Evolutionary conservation across 2,329 filamentous ascomycete genomes (phyloP).

Genomic region (Venturia asperata): DNA sequence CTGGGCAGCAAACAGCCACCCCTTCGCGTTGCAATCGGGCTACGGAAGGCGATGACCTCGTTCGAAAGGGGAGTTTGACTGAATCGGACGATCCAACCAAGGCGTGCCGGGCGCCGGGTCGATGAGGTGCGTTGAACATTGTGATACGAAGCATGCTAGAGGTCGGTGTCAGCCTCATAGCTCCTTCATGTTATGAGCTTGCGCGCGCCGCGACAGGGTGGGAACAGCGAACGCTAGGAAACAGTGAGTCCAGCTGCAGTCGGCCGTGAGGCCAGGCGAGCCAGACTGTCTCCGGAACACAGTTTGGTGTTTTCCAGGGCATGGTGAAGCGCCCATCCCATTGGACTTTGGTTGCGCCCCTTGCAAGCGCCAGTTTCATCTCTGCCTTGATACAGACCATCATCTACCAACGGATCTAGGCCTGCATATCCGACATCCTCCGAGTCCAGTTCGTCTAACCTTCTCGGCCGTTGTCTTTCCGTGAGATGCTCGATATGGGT

Average conservation of each 20-base stretch:
- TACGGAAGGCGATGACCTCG: neutral
- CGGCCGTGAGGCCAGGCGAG: too few species aligned
- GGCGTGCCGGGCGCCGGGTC: neutral
- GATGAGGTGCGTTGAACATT: constrained; percentile 6
- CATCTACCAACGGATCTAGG: neutral
- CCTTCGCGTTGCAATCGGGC: constrained; percentile 11
- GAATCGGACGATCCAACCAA: constrained; percentile 13
- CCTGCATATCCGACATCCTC: neutral
- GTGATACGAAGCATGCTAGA: constrained; percentile 9
- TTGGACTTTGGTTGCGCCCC: neutral
- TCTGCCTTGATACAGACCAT: neutral
- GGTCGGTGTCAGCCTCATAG: constrained; percentile 14
- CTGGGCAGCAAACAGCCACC: neutral
- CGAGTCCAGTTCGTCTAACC: neutral
- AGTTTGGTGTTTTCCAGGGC: constrained; percentile 10
- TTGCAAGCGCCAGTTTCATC: constrained; percentile 1
- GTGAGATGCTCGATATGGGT: neutral
- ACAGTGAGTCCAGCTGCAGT: constrained; percentile 4
- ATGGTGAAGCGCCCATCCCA: neutral
- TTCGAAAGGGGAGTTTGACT: neutral
- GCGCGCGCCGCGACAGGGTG: neutral
- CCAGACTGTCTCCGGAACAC: neutral
- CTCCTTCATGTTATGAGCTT: constrained; percentile 9
- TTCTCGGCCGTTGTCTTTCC: neutral
- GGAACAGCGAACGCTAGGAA: neutral